Percentiles rank a stretch among this genome's conserved stretches.
These are phyloP conservation scores for Gynandropsis gynandra DNA, from an alignment of 345 rosid genomes.

Conservation along the genomic window DNA sequence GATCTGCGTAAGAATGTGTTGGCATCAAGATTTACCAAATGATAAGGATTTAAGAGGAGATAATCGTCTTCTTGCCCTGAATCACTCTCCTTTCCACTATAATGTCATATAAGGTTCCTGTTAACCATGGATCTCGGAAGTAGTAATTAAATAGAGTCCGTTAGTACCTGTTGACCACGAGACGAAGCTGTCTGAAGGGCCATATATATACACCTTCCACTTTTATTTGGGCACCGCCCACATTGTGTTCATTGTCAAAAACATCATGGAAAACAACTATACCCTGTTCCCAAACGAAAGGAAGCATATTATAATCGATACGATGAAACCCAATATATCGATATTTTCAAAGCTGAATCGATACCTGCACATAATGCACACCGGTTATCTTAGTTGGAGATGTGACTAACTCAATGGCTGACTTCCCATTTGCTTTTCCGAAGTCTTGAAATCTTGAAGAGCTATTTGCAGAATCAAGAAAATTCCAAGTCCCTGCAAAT, in stretches of 20 bases:
- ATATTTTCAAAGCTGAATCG: slow-evolving; percentile 6
- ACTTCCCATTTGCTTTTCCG: slow-evolving; percentile 67
- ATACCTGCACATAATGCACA: slow-evolving; percentile 94
- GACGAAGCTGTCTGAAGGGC: slow-evolving; percentile 97
- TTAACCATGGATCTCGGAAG: not conserved
- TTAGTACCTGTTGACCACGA: slow-evolving; percentile 84
- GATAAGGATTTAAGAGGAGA: slow-evolving; percentile 88
- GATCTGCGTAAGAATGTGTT: slow-evolving; percentile 2
- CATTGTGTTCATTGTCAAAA: slow-evolving; percentile 79
- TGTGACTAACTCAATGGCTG: slow-evolving; percentile 76
- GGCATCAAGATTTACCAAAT: slow-evolving; percentile 65
- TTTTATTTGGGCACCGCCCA: slow-evolving; percentile 88
- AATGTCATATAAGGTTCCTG: slow-evolving; percentile 12
- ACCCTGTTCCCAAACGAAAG: slow-evolving; percentile 47
- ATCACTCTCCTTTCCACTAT: slow-evolving; percentile 78
- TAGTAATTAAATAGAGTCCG: not conserved
- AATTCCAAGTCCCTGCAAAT: slow-evolving; percentile 81
- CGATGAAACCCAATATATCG: not conserved
- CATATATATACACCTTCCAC: slow-evolving; percentile 99
- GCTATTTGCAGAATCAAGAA: slow-evolving; percentile 66
- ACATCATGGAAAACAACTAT: slow-evolving; percentile 92
- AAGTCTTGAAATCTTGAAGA: slow-evolving; percentile 80
- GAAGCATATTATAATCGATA: slow-evolving; percentile 5
- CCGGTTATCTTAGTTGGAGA: slow-evolving; percentile 82
- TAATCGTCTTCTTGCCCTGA: slow-evolving; percentile 76